A percentile compares a stretch with the other conserved stretches of the same genome.
Evolutionary conservation across 108 stramenopile genomes (phyloP).

Genomic region (Bacterosira constricta): DNA sequence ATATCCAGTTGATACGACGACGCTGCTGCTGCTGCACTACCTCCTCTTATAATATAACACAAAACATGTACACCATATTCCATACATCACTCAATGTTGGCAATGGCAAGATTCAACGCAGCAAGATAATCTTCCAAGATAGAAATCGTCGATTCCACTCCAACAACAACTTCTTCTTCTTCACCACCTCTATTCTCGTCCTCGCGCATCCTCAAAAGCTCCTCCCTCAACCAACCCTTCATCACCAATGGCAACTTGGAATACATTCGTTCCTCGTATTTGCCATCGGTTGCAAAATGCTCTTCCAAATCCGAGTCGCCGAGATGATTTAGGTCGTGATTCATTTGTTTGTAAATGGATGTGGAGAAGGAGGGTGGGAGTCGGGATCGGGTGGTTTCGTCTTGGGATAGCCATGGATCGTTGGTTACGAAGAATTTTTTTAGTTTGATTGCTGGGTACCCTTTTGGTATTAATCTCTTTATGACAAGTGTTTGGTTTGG

Average conservation of each 20-base stretch:
- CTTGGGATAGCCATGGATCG: conserved; percentile 29
- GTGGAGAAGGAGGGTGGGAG: conserved; percentile 30
- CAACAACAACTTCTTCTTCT: not conserved
- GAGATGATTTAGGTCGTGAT: conserved; percentile 44
- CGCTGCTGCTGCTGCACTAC: not conserved
- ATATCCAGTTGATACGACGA: too few species aligned
- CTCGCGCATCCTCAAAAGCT: conserved; percentile 16
- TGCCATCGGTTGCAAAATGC: conserved; percentile 31
- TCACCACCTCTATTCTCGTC: not conserved
- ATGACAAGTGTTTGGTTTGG: not conserved
- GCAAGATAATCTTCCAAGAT: conserved; percentile 45
- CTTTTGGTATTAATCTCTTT: conserved; percentile 8
- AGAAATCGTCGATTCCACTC: conserved; percentile 10
- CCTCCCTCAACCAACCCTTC: conserved; percentile 39
- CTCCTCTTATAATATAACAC: not conserved
- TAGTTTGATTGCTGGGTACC: conserved; percentile 46
- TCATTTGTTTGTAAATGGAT: conserved; percentile 17
- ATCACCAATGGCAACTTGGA: conserved; percentile 28
- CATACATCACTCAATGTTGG: not conserved
- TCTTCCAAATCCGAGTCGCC: conserved; percentile 13
- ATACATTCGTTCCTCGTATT: conserved; percentile 38
- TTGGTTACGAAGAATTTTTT: conserved; percentile 45
- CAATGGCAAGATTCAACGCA: conserved; percentile 23
- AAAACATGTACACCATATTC: not conserved
- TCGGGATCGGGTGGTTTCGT: conserved; percentile 4